Percentiles rank a stretch among this genome's conserved stretches.
Evolutionary conservation across 2,329 filamentous ascomycete species (phyloP).

Genomic region (Teratosphaeria viscida): DNA sequence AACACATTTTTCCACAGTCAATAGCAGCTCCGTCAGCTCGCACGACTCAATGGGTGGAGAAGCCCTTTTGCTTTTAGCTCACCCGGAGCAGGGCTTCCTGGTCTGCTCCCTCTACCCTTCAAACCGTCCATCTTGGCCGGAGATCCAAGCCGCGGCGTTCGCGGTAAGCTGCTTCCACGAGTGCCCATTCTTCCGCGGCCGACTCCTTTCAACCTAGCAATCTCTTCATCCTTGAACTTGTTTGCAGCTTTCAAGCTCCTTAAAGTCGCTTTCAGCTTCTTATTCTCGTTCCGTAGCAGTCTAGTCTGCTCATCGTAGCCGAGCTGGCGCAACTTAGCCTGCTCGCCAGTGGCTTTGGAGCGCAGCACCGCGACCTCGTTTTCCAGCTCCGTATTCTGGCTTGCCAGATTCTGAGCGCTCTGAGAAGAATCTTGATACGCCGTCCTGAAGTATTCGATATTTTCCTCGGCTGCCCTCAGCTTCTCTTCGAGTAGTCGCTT

Average conservation of each 20-base stretch:
- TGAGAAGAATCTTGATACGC: conserved; percentile 51
- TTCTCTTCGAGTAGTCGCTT: conserved; percentile 20
- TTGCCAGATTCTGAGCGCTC: conserved; percentile 34
- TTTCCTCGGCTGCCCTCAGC: conserved; percentile 30
- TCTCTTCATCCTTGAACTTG: conserved; percentile 25
- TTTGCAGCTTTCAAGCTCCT: conserved; percentile 20
- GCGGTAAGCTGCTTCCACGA: conserved; percentile 26
- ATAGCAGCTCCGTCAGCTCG: background rate
- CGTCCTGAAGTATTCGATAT: conserved; percentile 47
- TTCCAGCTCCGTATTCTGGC: conserved; percentile 40
- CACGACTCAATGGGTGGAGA: conserved; percentile 14
- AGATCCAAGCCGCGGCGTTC: conserved; percentile 24
- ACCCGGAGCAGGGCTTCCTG: conserved; percentile 15
- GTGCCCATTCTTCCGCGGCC: conserved; percentile 25
- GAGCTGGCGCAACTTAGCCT: conserved; percentile 15
- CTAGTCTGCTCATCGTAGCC: conserved; percentile 14
- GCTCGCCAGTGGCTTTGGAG: conserved; percentile 20
- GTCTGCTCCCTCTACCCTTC: conserved; percentile 3
- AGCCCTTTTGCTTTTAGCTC: conserved; percentile 9
- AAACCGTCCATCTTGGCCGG: conserved; percentile 19
- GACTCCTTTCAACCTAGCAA: conserved; percentile 22
- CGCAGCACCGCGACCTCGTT: conserved; percentile 19
- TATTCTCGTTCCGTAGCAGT: conserved; percentile 16
- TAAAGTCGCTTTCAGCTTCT: conserved; percentile 16
- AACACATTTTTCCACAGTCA: background rate